Conservation (phyloP, 192 early-diverging fungal genomes). For the Backusella macrospora region DNA sequence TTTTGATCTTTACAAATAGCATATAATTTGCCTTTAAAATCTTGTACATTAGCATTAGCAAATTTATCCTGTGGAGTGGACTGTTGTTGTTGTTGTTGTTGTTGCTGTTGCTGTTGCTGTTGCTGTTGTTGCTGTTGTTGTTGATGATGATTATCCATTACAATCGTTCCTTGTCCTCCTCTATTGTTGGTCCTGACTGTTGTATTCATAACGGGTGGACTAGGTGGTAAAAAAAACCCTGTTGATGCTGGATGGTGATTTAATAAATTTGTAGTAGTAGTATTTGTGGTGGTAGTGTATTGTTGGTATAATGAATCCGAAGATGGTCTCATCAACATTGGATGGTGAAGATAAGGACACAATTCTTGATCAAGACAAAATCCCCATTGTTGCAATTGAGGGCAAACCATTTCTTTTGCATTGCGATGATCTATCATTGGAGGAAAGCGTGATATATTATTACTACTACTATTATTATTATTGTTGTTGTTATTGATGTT, state of each 20-base stretch:
- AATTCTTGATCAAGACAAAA: background rate
- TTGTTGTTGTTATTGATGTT: constrained; percentile 29
- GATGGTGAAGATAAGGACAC: background rate
- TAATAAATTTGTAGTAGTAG: background rate
- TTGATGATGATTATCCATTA: no score
- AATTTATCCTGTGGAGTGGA: constrained; percentile 63
- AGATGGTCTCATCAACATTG: background rate
- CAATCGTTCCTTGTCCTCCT: background rate
- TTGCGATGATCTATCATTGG: background rate
- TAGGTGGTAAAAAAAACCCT: constrained; percentile 18
- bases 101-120: no score
- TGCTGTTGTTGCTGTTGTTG: no score
- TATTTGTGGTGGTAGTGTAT: background rate
- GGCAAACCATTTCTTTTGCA: background rate
- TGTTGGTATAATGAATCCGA: constrained; percentile 16
- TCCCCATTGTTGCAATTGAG: constrained; percentile 12
- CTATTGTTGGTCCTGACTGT: background rate
- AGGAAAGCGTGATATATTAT: background rate
- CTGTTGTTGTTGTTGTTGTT: no score
- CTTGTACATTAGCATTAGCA: constrained; percentile 63
- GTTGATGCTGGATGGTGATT: background rate
- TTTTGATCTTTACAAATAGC: constrained; percentile 86
- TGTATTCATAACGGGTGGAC: constrained; percentile 19
- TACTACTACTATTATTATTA: background rate
- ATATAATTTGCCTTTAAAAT: constrained; percentile 73